Base-by-base conservation (phyloP, 257 asterid genomes). In the Solanum gandarillasii region DNA sequence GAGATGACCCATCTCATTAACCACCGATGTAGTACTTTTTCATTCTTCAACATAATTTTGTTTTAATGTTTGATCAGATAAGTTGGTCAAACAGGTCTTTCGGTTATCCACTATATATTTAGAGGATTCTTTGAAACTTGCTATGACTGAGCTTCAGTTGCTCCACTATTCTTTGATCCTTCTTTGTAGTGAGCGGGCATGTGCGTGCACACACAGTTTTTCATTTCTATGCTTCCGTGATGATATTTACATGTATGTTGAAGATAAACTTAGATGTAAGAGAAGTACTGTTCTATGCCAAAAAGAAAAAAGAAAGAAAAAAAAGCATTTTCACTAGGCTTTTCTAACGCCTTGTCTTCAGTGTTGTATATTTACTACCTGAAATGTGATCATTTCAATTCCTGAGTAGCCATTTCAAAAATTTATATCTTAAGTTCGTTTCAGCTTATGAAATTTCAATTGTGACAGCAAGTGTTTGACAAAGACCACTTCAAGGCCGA, bases 401-500 rank as follows among this genome's bases (percentile, higher is more conserved):
- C 84, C 35, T 39, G 62, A 78, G 60, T 29, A 78, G 36, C 84
- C 36, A 76, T 76, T 23, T 76, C 58, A 76, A 76, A 76, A 7
- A 4, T 39, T 25, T 25, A 39, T 78, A 13, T 20, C 18, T 25
- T 13, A 39, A 4, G 62, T 41, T 78, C 5, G 27, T 12, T 78
- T 41, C 35, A 41, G 32, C 36, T 41, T 41, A 8, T 41, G 62
- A 78, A 78, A 25, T 41, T 78, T 78, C 52, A 39, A 86, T 83
- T 83, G 87, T 86, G 29, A 74, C 85, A 92, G 94, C 90, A 91
- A 89, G 94, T 92, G 79, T 92, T 92, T 62, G 94, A 92, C 86
- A 92, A 88, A 86, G 94, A 92, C 83, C 90, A 86, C 41, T 92
- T 92, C 90, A 92, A 90, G 89, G 91, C 93, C 5, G 94, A 92